Evolutionary conservation across 192 early-diverging fungal species (phyloP), one percentile per base, ranked within the genome.

Genomic region (Gamsiella multidivaricata): DNA sequence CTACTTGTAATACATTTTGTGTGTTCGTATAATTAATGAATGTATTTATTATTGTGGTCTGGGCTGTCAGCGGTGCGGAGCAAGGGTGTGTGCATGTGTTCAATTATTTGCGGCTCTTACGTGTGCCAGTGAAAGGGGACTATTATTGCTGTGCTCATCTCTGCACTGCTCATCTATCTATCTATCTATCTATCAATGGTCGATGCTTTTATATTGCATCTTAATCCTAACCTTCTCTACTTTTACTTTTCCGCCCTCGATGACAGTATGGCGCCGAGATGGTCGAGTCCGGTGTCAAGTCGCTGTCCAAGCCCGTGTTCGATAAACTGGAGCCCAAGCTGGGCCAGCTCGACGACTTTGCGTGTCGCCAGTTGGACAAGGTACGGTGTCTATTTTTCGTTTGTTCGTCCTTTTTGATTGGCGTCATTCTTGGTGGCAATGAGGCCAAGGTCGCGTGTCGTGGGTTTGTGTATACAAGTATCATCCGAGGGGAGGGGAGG

Each of bases 221-320:
- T 17, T 9, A 22, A 46, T 33, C 37, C 12, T 32, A 9, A 43
- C 9, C 58, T 41, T 42, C 28, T 55, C 17, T 20, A 14, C 11
- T 54, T 87, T n/a, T n/a, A n/a, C n/a, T n/a, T n/a, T n/a, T n/a
- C n/a, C n/a, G n/a, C n/a, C n/a, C n/a, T n/a, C n/a, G n/a, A n/a
- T n/a, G n/a, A n/a, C 89, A 89, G 74, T 90, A 88, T 56, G 89
- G 90, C 14, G 90, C 91, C 36, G 88, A 91, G 58, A 88, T 89
- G 66, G 90, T 95, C 8, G 95, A 95, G 68, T 90, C 88, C 22
- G 86, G 89, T 28, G 89, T 92, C 12, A 88, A 88, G 47, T 84
- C 83, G 9, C 83, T 96, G 51, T 89, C 89, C 51, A 82, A 88
- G 61, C 90, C 91, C 10, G 87, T 97, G 10, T 85, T 89, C 36